Conservation (phyloP, 805 yeast species). For the Candida lessepsii region DNA sequence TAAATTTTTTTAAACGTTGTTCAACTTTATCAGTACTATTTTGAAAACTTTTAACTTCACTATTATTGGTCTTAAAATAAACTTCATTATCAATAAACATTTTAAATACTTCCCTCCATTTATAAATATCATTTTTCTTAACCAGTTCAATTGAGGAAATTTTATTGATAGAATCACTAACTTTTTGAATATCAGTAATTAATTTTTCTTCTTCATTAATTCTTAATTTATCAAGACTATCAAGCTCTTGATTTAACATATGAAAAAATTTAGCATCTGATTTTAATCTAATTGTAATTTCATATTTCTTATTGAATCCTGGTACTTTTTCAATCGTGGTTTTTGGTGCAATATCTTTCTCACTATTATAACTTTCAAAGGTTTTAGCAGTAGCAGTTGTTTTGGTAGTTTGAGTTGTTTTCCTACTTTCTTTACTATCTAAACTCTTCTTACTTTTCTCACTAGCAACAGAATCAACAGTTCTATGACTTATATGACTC, state of each 20-base stretch:
- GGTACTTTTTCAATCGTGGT: conserved; percentile 8
- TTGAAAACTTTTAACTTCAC: conserved; percentile 39
- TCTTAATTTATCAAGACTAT: conserved; percentile 46
- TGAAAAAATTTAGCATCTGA: conserved; percentile 62
- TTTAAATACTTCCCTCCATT: conserved; percentile 69
- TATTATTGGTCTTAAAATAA: conserved; percentile 54
- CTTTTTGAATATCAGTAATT: conserved; percentile 38
- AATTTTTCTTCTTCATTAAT: conserved; percentile 43
- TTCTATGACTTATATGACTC: not conserved
- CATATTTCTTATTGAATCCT: conserved; percentile 16
- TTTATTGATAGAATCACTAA: conserved; percentile 40
- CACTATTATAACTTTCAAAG: not conserved
- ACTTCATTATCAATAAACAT: conserved; percentile 65
- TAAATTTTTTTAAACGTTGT: conserved; percentile 41
- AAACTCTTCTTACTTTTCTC: too few species aligned
- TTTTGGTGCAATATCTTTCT: not conserved
- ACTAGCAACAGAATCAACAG: too few species aligned
- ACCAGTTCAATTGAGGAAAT: conserved; percentile 32
- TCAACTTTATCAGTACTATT: conserved; percentile 47
- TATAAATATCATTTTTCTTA: conserved; percentile 53
- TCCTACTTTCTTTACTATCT: not conserved
- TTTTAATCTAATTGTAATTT: conserved; percentile 43
- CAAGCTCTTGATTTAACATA: conserved; percentile 54
- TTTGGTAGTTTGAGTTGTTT: not conserved
- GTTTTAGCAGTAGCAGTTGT: conserved; percentile 3